phyloP scores from a whole-genome alignment of 2,329 filamentous ascomycete species.

The Neofusicoccum kwambonambiense region DNA sequence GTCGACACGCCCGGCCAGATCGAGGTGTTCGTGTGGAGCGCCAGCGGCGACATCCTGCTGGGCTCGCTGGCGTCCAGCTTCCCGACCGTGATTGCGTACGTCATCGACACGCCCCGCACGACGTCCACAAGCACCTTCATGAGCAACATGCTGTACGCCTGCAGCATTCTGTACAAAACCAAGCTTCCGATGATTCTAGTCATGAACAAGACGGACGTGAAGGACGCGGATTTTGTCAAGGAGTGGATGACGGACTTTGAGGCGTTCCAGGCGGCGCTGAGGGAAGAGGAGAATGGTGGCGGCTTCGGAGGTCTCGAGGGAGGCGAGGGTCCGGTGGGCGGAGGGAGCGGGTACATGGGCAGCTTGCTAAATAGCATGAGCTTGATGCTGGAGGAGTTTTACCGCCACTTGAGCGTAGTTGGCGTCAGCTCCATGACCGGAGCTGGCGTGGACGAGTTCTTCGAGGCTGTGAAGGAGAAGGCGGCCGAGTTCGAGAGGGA shows the following conservation, averaged over 20 bases:
- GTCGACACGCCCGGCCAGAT: slow-evolving; percentile 97
- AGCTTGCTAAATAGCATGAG: slow-evolving; percentile 97
- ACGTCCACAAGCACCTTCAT: slow-evolving; percentile 95
- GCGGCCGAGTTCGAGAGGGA: slow-evolving; percentile 83
- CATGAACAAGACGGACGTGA: slow-evolving; percentile 98
- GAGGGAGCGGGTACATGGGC: slow-evolving; percentile 91
- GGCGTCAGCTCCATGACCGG: slow-evolving; percentile 92
- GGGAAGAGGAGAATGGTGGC: slow-evolving; percentile 74
- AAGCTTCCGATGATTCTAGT: slow-evolving; percentile 77
- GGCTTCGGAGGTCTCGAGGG: slow-evolving; percentile 72
- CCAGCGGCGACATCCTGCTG: slow-evolving; percentile 88
- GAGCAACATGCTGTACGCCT: slow-evolving; percentile 99
- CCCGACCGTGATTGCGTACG: slow-evolving; percentile 93
- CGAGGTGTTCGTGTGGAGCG: slow-evolving; percentile 98
- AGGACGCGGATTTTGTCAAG: slow-evolving; percentile 85
- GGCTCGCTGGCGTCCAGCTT: slow-evolving; percentile 91
- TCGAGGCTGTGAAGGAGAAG: slow-evolving; percentile 83
- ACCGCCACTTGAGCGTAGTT: slow-evolving; percentile 88
- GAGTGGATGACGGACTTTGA: slow-evolving; percentile 99
- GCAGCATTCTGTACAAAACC: slow-evolving; percentile 82
- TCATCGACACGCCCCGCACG: slow-evolving; percentile 94
- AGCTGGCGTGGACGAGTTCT: slow-evolving; percentile 89
- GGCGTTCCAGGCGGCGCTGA: slow-evolving; percentile 83
- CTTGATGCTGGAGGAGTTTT: slow-evolving; percentile 95
- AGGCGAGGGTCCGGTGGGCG: slow-evolving; percentile 48